Evolutionary conservation across 2,329 filamentous ascomycete species (phyloP).

Genomic region (Onygena corvina): DNA sequence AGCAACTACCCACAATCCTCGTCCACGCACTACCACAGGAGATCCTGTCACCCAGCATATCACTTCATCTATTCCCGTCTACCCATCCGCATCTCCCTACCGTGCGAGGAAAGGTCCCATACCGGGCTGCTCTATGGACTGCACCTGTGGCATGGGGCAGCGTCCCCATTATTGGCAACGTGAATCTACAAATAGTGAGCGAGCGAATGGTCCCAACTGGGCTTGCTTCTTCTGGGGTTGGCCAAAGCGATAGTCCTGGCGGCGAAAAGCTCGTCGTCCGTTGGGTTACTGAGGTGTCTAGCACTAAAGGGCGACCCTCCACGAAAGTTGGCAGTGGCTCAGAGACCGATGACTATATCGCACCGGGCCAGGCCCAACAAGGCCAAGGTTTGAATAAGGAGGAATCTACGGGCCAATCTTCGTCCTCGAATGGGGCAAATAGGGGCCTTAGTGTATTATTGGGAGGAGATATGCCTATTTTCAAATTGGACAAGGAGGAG

Average conservation of each 20-base stretch:
- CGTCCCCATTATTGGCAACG: conserved; percentile 80
- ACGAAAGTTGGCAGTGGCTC: conserved; percentile 5
- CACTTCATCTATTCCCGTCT: conserved; percentile 53
- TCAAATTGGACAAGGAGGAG: conserved; percentile 47
- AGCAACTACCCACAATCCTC: conserved; percentile 49
- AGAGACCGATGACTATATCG: conserved; percentile 2
- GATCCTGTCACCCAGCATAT: conserved; percentile 50
- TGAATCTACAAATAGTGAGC: conserved; percentile 73
- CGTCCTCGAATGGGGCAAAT: conserved; percentile 26
- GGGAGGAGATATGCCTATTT: conserved; percentile 41
- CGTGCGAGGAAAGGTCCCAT: conserved; percentile 82
- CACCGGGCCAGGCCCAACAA: not conserved
- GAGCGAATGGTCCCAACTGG: conserved; percentile 68
- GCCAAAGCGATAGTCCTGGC: conserved; percentile 27
- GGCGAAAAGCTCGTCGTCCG: conserved; percentile 78
- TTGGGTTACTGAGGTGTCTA: conserved; percentile 56
- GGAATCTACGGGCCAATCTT: conserved; percentile 11
- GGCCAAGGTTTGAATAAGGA: not conserved
- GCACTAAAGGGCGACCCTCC: conserved; percentile 7
- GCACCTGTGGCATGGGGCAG: conserved; percentile 92
- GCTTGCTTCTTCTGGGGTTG: conserved; percentile 23
- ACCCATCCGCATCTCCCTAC: conserved; percentile 58
- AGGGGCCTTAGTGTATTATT: conserved; percentile 37
- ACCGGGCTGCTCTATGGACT: conserved; percentile 89
- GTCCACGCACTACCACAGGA: conserved; percentile 50